Evolutionary conservation across 768 basidiomycete genomes (phyloP), one percentile per base, ranked within the genome.

Genomic region (Termitomyces sp.): DNA sequence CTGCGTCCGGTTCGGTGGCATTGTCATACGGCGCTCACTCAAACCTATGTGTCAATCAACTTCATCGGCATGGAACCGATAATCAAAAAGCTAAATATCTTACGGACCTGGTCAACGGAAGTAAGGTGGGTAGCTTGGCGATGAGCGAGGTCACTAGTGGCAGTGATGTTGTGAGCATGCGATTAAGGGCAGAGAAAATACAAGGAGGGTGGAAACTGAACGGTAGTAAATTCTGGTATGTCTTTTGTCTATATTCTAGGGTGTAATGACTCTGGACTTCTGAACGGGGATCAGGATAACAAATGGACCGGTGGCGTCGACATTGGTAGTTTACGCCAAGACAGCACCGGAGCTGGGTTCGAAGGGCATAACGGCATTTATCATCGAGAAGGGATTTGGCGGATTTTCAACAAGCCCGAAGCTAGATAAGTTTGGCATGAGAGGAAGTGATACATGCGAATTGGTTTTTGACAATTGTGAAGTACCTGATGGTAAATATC

Each of bases 131-230:
- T 43, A 88, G 91, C 66, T 78, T 98, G 63, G 96, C 96, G 2
- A 98, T 98, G 96, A 93, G 91, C 67, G 96, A 98, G 77, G 82
- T 89, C 2, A 93, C 91, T 15, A 87, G 89, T 67, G 96, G 96
- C 60, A 94, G 92, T 69, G 95, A 98, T 74, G 95, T 98, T n/a
- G 87, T 97, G 20, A 92, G 92, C 69, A 98, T 98, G 96, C 81
- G 81, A 68, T 77, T 94, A 60, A 86, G 82, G 62, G 94, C 94
- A 29, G 87, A 89, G 66, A 91, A 89, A 77, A 79, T 88, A 5
- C 76, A 83, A 32, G 90, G 86, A 46, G 88, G 92, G 42, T 97
- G 85, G 81, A 77, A 79, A 60, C 72, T 98, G 64, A 96, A 92
- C 68, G 96, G 95, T 0, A 93, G 86, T 67, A 97, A 97, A 72